Base-by-base conservation (phyloP, 768 basidiomycete genomes). In the Auricularia auricula-judae region DNA sequence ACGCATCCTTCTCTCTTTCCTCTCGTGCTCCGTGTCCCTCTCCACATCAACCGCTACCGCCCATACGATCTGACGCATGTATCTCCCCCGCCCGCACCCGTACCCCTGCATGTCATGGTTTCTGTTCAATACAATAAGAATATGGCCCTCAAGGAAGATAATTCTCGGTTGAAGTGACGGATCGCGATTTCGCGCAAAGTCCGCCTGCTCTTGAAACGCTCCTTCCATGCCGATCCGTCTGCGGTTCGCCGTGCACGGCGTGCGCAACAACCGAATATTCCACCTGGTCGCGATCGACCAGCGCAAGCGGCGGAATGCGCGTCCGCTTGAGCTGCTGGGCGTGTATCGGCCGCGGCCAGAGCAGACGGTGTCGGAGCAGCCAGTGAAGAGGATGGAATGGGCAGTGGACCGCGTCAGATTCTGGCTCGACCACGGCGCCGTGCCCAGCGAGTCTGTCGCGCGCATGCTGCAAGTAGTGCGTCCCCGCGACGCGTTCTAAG, bases 331-430 rank as follows among this genome's bases (percentile, higher is more conserved):
- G 75, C 81, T 86, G 44, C 78, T 98, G 60, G 96, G 93, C 36
- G 80, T 89, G 59, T 97, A 89, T 77, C 80, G 91, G 74, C 93
- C 92, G 3, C 84, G 81, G 67, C 75, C 84, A 58, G 66, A 64
- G 67, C 64, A 63, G 59, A 67, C 43, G 53, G 65, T 66, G 36
- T 58, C 62, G 23, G 53, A 67, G 23, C 60, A 53, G 63, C 64
- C 60, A 58, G 64, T 42, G 66, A 96, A 94, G 76, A 85, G 83
- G 39, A 79, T 98, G 64, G 83, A 87, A 69, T 98, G 95, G 94
- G 93, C 93, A 74, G 86, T 88, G 33, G 87, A 91, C 69, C 84
- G 96, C 72, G 91, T 98, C 73, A 81, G 82, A 65, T 93, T 91
- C 71, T 98, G 96, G 96, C 74, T 98, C 44, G 81, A 81, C 39